phyloP scores from a whole-genome alignment of 352 stramenopile genomes.

The Pythium phragmitis region DNA sequence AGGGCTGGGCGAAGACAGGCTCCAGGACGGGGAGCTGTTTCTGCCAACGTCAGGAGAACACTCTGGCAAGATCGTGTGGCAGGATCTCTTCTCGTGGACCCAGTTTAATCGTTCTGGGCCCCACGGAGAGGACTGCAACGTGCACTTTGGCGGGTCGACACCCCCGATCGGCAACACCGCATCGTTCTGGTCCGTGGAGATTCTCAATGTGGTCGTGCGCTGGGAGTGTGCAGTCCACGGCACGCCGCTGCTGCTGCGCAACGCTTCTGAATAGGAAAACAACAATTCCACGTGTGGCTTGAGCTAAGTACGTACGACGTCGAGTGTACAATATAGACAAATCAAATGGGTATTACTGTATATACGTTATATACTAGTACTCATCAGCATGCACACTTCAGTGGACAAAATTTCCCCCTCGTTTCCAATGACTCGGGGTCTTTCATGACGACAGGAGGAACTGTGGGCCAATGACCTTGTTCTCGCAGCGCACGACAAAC shows the following conservation, averaged over 20 bases:
- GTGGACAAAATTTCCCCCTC: background rate
- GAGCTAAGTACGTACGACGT: too few species aligned
- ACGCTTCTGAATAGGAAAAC: background rate
- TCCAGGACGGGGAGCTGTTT: constrained; percentile 31
- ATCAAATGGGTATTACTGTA: too few species aligned
- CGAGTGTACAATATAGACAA: too few species aligned
- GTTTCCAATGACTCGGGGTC: background rate
- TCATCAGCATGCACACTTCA: too few species aligned
- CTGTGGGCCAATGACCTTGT: constrained; percentile 41
- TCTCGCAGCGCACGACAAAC: constrained; percentile 62
- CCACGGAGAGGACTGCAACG: constrained; percentile 32
- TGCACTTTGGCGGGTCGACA: constrained; percentile 34
- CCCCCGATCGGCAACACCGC: constrained; percentile 39
- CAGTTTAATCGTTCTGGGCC: constrained; percentile 33
- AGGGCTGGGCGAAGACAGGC: constrained; percentile 32
- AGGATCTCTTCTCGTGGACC: constrained; percentile 31
- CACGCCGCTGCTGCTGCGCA: constrained; percentile 17
- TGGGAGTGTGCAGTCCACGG: constrained; percentile 42
- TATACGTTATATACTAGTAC: too few species aligned
- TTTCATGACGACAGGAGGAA: constrained; percentile 31
- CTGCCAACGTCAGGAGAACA: constrained; percentile 15
- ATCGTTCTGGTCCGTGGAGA: constrained; percentile 45
- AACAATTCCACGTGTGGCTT: too few species aligned
- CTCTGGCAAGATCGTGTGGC: constrained; percentile 25
- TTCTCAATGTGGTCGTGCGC: constrained; percentile 37